phyloP scores from a whole-genome alignment of 306 rosid genomes.

The Vachellia collinsii region DNA sequence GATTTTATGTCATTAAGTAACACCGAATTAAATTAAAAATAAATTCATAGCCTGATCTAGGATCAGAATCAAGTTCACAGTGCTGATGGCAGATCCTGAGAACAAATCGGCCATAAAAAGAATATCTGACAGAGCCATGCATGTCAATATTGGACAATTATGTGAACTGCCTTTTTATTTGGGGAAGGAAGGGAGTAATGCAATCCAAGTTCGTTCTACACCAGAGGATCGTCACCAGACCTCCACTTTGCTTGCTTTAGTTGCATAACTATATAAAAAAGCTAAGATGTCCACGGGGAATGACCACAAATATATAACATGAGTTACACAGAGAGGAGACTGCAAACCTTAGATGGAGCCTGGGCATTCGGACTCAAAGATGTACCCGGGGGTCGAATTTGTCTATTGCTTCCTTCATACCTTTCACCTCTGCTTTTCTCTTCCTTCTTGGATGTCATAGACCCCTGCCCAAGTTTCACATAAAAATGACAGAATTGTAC shows the following conservation, averaged over 20 bases:
- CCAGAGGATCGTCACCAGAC: background rate
- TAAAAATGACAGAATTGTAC: background rate
- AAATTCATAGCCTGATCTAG: slow-evolving; percentile 5
- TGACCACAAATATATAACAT: background rate
- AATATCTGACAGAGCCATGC: slow-evolving; percentile 16
- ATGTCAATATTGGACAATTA: background rate
- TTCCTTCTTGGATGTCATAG: background rate
- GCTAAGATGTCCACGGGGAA: background rate
- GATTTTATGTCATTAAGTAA: background rate
- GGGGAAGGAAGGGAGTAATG: slow-evolving; percentile 2
- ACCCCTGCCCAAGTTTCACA: background rate
- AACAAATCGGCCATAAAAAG: slow-evolving; percentile 1
- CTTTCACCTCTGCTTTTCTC: background rate
- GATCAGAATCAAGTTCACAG: slow-evolving; percentile 13
- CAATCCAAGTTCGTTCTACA: background rate
- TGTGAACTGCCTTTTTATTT: background rate
- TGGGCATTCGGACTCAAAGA: background rate
- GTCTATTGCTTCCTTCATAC: slow-evolving; percentile 5
- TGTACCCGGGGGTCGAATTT: background rate
- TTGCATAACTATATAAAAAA: slow-evolving; percentile 19
- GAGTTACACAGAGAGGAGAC: background rate
- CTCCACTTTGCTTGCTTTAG: slow-evolving; percentile 6
- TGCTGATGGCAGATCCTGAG: slow-evolving; percentile 12
- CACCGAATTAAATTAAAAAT: background rate
- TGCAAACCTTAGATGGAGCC: slow-evolving; percentile 14